Conservation (phyloP, 352 stramenopile genomes). For the Elongisporangium senticosum region DNA sequence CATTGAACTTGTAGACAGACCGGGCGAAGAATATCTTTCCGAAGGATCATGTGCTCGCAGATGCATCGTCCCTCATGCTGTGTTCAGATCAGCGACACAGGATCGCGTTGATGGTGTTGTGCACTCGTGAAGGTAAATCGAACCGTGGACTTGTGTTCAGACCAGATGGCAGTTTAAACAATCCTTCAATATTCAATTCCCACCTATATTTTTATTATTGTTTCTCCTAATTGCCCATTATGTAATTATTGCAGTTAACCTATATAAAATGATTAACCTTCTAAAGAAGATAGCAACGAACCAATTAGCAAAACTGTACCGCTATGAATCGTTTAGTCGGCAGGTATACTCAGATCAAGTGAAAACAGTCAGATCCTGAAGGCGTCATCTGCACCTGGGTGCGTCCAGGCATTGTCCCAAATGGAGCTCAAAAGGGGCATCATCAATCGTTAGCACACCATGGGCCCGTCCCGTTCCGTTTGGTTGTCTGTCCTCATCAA, state of each 20-base stretch:
- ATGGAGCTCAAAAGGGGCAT: not conserved
- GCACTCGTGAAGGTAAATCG: not conserved
- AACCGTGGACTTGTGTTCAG: not conserved
- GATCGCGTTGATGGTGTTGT: not conserved
- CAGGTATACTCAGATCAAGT: not conserved
- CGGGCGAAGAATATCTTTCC: not conserved
- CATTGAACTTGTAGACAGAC: not conserved
- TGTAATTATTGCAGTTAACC: not conserved
- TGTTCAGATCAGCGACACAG: not conserved
- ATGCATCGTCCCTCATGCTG: not conserved
- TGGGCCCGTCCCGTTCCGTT: not conserved
- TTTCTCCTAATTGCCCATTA: not conserved
- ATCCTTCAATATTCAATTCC: not conserved
- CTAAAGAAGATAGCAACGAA: not conserved
- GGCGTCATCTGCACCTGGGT: too few species aligned
- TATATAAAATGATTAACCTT: not conserved
- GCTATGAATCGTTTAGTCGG: not conserved
- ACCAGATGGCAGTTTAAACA: not conserved
- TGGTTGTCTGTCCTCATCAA: not conserved
- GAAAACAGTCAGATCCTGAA: not conserved
- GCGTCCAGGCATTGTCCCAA: not conserved
- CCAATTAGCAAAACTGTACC: not conserved
- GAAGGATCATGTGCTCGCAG: not conserved
- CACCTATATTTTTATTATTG: not conserved
- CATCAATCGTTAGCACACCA: not conserved